phyloP scores from a whole-genome alignment of 345 rosid genomes.

The Tarenaya hassleriana region DNA sequence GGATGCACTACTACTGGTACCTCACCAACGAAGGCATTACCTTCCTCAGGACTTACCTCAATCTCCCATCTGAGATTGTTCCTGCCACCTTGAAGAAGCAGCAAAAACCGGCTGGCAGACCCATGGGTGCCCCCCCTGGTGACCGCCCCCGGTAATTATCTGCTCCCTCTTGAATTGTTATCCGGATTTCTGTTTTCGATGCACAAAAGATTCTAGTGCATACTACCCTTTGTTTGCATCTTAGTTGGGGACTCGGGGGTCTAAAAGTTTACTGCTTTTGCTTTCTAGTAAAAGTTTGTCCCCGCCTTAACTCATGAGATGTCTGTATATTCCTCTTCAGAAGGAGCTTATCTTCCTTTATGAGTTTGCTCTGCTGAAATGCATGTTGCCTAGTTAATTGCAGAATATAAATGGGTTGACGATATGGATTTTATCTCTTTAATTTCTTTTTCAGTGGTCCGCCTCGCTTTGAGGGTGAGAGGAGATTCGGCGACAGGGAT shows the following conservation, averaged over 20 bases:
- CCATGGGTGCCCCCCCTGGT: slow-evolving; percentile 69
- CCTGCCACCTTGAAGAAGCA: slow-evolving; percentile 93
- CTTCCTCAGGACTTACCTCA: slow-evolving; percentile 72
- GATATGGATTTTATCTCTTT: not conserved
- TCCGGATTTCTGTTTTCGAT: not conserved
- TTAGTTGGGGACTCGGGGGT: too few species aligned
- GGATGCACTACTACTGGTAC: slow-evolving; percentile 98
- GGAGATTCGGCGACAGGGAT: slow-evolving; percentile 80
- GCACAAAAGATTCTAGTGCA: too few species aligned
- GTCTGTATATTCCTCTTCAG: not conserved
- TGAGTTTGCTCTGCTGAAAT: too few species aligned
- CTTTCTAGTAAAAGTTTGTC: too few species aligned
- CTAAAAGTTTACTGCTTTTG: too few species aligned
- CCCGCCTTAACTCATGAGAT: too few species aligned
- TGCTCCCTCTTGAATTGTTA: not conserved
- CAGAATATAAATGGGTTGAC: not conserved
- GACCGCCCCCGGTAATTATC: slow-evolving; percentile 81
- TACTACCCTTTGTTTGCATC: too few species aligned
- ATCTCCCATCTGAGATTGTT: slow-evolving; percentile 88
- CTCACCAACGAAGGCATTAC: slow-evolving; percentile 88
- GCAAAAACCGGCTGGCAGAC: slow-evolving; percentile 64
- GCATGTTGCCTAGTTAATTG: not conserved
- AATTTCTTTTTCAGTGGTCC: slow-evolving; percentile 47
- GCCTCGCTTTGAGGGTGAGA: slow-evolving; percentile 80
- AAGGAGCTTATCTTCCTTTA: not conserved